Percentiles rank a stretch among this genome's conserved stretches.
Conservation (phyloP, 2,329 filamentous ascomycete genomes). For the Phialophora expanda region DNA sequence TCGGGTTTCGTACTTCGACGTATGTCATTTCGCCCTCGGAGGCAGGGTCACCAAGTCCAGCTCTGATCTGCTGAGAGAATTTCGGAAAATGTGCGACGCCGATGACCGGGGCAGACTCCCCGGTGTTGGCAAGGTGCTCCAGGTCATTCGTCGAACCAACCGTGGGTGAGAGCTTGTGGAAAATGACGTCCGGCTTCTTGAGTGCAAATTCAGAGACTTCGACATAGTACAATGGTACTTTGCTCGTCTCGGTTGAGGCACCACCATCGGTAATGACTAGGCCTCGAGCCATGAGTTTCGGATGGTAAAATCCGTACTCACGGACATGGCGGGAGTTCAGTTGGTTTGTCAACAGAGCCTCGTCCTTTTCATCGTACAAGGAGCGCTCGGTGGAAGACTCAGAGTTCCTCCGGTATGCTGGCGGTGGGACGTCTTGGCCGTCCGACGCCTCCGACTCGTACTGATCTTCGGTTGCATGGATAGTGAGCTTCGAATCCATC, state of each 20-base stretch:
- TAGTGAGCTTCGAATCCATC: conserved; percentile 11
- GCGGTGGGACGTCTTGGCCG: conserved; percentile 6
- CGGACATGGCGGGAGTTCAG: neutral
- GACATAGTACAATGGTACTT: conserved; percentile 18
- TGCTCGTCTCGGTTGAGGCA: conserved; percentile 10
- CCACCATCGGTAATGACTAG: conserved; percentile 14
- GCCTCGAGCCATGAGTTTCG: conserved; percentile 7
- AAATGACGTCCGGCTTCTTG: conserved; percentile 19
- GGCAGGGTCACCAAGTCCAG: conserved; percentile 12
- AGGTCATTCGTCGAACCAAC: conserved; percentile 3
- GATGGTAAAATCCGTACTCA: conserved; percentile 22
- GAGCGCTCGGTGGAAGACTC: conserved; percentile 22
- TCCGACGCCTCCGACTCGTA: conserved; percentile 14
- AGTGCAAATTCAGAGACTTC: conserved; percentile 17
- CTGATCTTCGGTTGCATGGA: neutral
- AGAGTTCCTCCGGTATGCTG: conserved; percentile 14
- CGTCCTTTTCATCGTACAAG: conserved; percentile 19
- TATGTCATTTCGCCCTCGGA: neutral
- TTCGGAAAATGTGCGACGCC: conserved; percentile 17
- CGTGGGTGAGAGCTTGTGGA: conserved; percentile 5
- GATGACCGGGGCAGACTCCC: conserved; percentile 11
- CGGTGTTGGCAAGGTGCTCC: conserved; percentile 10
- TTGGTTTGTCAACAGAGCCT: neutral
- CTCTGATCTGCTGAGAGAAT: conserved; percentile 13
- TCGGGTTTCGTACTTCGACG: conserved; percentile 17